Percentiles rank a stretch among this genome's conserved stretches.
These are phyloP conservation scores for Suillus lakei DNA, from an alignment of 768 basidiomycete genomes.

Conservation along the genomic window DNA sequence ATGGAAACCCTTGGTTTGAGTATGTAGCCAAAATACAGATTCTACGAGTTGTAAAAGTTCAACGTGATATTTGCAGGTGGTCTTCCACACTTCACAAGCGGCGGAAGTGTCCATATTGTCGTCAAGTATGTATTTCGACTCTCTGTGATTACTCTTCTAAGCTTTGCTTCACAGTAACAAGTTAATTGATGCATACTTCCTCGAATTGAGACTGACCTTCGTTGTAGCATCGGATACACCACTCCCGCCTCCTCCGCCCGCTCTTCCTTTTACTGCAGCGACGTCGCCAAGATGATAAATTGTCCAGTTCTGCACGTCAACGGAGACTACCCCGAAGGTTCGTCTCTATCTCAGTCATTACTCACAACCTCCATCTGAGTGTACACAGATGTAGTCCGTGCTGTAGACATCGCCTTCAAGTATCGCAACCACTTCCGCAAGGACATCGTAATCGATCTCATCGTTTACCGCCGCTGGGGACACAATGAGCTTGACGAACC, in stretches of 20 bases:
- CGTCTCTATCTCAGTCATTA: not conserved
- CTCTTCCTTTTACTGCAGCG: conserved; percentile 87
- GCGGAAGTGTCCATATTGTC: conserved; percentile 89
- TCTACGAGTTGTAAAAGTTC: not conserved
- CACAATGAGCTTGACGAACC: conserved; percentile 92
- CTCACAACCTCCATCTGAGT: not conserved
- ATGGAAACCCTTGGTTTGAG: conserved; percentile 89
- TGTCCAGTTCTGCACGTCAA: conserved; percentile 91
- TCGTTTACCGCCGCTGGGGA: conserved; percentile 89
- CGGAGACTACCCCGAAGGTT: conserved; percentile 88
- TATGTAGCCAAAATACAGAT: conserved; percentile 36
- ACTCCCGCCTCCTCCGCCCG: conserved; percentile 85
- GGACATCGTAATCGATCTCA: conserved; percentile 87
- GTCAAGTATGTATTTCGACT: conserved; percentile 69
- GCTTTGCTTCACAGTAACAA: conserved; percentile 53
- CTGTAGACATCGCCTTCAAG: conserved; percentile 86
- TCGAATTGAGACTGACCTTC: not conserved
- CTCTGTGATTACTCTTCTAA: not conserved
- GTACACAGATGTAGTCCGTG: conserved; percentile 75
- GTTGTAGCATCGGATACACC: conserved; percentile 85
- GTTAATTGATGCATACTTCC: conserved; percentile 35
- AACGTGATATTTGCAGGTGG: conserved; percentile 55
- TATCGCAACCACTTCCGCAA: conserved; percentile 89
- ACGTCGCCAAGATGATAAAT: conserved; percentile 89
- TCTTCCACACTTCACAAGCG: conserved; percentile 89